phyloP scores from a whole-genome alignment of 768 basidiomycete genomes.

The Agrocybe praecox region DNA sequence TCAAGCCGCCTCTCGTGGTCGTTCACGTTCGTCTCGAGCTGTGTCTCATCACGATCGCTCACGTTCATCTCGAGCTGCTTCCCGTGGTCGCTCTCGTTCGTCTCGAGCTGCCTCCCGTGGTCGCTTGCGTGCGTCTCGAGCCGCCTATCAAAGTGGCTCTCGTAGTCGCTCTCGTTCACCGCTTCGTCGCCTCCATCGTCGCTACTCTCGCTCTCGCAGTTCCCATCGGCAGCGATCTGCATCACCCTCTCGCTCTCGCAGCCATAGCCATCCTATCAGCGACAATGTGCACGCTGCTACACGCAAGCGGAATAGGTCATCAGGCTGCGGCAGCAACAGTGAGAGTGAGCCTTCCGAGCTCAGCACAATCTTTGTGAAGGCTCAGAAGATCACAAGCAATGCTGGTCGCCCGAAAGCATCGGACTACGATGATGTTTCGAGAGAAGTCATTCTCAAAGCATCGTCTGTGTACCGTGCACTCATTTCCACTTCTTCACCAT shows the following conservation, averaged over 20 bases:
- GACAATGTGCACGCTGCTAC: too few relatives aligned
- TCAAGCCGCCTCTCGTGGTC: neutral
- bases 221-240: too few relatives aligned
- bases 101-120: too few relatives aligned
- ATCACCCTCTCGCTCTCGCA: too few relatives aligned
- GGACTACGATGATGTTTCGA: slow-evolving; percentile 16
- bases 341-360: neutral
- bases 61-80: too few relatives aligned
- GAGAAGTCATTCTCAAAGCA: slow-evolving; percentile 21
- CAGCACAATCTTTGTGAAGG: neutral
- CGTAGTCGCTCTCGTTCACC: neutral
- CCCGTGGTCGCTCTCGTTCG: neutral
- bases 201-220: neutral
- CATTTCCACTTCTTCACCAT: slow-evolving; percentile 19
- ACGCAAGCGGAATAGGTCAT: too few relatives aligned
- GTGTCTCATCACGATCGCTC: neutral
- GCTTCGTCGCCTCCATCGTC: neutral
- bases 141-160: too few relatives aligned
- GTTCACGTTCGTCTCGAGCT: neutral
- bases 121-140: too few relatives aligned
- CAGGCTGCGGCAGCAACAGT: neutral
- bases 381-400: slow-evolving; percentile 2
- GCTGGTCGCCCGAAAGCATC: slow-evolving; percentile 18
- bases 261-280: too few relatives aligned
- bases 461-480: slow-evolving; percentile 13